A percentile compares a stretch with the other conserved stretches of the same genome.
These are phyloP conservation scores for Penicillium turbatum DNA, from an alignment of 495 filamentous ascomycete genomes.

Conservation along the genomic window DNA sequence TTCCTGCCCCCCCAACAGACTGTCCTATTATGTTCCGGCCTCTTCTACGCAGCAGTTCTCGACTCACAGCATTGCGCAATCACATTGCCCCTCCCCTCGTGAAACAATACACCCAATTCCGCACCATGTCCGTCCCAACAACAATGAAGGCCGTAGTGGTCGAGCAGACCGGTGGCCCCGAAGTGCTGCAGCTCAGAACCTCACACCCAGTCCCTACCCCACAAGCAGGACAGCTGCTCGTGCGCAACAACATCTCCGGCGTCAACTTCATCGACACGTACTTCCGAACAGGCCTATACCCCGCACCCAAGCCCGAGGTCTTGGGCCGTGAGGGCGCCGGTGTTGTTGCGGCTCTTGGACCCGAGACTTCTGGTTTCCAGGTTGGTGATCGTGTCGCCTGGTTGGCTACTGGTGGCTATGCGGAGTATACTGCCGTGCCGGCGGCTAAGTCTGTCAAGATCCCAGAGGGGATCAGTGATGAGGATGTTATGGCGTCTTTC, in stretches of 20 bases:
- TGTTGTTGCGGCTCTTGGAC: slow-evolving; percentile 51
- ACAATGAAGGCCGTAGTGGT: slow-evolving; percentile 76
- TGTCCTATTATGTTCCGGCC: slow-evolving; percentile 13
- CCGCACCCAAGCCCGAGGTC: slow-evolving; percentile 67
- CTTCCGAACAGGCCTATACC: slow-evolving; percentile 87
- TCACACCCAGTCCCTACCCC: slow-evolving; percentile 72
- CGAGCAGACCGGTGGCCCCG: slow-evolving; percentile 69
- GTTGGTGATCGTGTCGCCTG: slow-evolving; percentile 67
- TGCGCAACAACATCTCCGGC: slow-evolving; percentile 82
- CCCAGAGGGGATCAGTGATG: slow-evolving; percentile 57
- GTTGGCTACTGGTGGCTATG: slow-evolving; percentile 61
- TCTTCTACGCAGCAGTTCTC: slow-evolving; percentile 15
- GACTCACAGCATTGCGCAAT: slow-evolving; percentile 20
- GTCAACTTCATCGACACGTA: slow-evolving; percentile 89
- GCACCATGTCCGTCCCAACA: slow-evolving; percentile 48
- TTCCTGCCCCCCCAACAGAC: not conserved
- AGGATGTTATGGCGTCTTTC: slow-evolving; percentile 62
- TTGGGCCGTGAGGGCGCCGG: slow-evolving; percentile 82
- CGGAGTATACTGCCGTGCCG: slow-evolving; percentile 67
- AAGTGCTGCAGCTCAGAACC: slow-evolving; percentile 71
- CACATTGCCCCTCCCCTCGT: slow-evolving; percentile 10
- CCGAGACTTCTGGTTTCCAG: slow-evolving; percentile 46
- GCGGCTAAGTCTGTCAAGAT: slow-evolving; percentile 56
- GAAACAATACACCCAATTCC: slow-evolving; percentile 5
- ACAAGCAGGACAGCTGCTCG: slow-evolving; percentile 66